Evolutionary conservation across 805 yeast species (phyloP), one percentile per base, ranked within the genome.

Genomic region (Saccharomycopsis sp.): DNA sequence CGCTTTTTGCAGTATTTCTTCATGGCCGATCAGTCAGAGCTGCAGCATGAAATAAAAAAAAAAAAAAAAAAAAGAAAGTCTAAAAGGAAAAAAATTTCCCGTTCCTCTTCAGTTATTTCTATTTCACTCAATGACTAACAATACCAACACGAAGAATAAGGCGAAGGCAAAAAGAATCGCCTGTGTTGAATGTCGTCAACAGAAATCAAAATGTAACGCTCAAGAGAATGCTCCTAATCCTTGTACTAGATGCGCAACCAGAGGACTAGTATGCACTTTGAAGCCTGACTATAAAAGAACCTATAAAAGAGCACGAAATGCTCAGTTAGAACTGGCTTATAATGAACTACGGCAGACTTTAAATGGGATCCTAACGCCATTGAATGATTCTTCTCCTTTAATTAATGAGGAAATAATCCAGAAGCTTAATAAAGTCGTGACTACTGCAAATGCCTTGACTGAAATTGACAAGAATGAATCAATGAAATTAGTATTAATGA

Each of bases 131-230:
- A n/a, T n/a, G n/a, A n/a, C n/a, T n/a, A n/a, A n/a, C n/a, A n/a
- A n/a, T n/a, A n/a, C n/a, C n/a, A n/a, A n/a, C n/a, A n/a, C n/a
- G n/a, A n/a, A n/a, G n/a, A n/a, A n/a, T 14, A 26, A 16, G 21
- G 16, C 33, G 16, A 31, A 38, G 23, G 11, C 33, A 9, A 81
- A 79, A 59, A 70, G 78, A 45, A 77, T 88, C 59, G 97, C 97
- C 0, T 93, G 98, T 67, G 87, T 86, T 1, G 96, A 90, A 56
- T 93, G 98, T 59, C 75, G 97, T 11, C 97, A 93, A 62, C 98
- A 90, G 60, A 93, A 93, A 63, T 81, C 88, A 28, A 77, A 79
- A 56, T 89, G 97, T 65, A 95, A 89, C 63, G 94, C 96, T 9
- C 76, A 71, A 52, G 88, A 77, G 47, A 70, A 68, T 41, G 75